A percentile compares a stretch with the other conserved stretches of the same genome.
phyloP scores from a whole-genome alignment of 306 rosid genomes.

The Arachis hypogaea region DNA sequence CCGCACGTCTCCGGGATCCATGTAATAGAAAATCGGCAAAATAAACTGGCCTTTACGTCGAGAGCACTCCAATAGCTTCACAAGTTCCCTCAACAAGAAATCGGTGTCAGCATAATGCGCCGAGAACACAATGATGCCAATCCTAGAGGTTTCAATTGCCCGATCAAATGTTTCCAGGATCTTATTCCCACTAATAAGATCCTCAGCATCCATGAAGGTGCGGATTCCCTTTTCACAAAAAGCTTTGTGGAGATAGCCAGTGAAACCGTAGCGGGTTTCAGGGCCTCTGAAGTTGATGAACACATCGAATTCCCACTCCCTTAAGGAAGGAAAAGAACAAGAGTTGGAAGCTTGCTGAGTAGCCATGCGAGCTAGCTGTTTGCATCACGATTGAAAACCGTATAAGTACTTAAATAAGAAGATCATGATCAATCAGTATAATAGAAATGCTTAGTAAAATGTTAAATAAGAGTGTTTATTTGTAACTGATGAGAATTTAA shows the following conservation, averaged over 20 bases:
- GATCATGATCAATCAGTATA: too few relatives aligned
- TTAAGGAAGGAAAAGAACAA: too few relatives aligned
- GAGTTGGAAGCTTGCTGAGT: too few relatives aligned
- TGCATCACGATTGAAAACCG: too few relatives aligned
- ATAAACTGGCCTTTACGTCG: neutral
- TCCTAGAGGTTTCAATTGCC: conserved; percentile 11
- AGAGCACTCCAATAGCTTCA: neutral
- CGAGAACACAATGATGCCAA: neutral
- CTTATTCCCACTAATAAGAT: neutral
- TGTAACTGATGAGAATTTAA: too few relatives aligned
- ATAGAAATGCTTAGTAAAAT: too few relatives aligned
- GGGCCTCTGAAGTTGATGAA: neutral
- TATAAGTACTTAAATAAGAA: too few relatives aligned
- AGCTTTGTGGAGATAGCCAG: neutral
- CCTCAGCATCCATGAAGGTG: neutral
- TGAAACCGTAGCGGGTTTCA: neutral
- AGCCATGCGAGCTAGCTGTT: too few relatives aligned
- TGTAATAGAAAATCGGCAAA: neutral
- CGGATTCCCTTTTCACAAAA: conserved; percentile 8
- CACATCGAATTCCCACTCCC: too few relatives aligned
- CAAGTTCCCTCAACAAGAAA: neutral
- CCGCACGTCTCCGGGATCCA: neutral
- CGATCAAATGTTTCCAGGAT: neutral
- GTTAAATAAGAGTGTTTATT: too few relatives aligned
- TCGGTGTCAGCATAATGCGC: neutral